Conservation (phyloP, 148 eudicot genomes). For the Selenicereus undatus region DNA sequence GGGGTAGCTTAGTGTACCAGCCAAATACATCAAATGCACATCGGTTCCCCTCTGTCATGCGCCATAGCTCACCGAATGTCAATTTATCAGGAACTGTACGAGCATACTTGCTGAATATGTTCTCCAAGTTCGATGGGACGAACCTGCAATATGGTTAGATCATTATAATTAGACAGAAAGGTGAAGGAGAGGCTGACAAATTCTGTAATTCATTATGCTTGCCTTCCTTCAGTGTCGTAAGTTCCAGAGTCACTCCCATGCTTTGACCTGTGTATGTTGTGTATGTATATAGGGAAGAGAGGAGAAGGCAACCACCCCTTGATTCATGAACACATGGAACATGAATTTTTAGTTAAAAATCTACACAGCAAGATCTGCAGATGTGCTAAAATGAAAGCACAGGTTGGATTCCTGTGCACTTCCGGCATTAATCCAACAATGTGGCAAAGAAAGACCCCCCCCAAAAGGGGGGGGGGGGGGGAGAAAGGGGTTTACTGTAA, state of each 20-base stretch:
- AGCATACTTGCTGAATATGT: slow-evolving; percentile 76
- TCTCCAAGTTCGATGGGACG: slow-evolving; percentile 49
- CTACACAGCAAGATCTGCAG: not conserved
- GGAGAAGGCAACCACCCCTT: slow-evolving; percentile 71
- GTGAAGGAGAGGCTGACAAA: not conserved
- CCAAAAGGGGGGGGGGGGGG: not conserved
- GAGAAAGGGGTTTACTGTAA: not conserved
- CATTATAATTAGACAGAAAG: not conserved
- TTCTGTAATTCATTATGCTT: not conserved
- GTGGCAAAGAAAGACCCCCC: not conserved
- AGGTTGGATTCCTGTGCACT: not conserved
- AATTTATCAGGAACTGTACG: slow-evolving; percentile 65
- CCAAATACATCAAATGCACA: slow-evolving; percentile 62
- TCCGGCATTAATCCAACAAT: not conserved
- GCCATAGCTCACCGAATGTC: slow-evolving; percentile 66
- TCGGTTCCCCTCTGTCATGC: slow-evolving; percentile 71
- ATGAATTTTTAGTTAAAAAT: not conserved
- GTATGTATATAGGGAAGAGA: slow-evolving; percentile 51
- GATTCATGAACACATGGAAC: not conserved
- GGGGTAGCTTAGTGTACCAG: slow-evolving; percentile 31
- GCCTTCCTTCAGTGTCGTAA: slow-evolving; percentile 84
- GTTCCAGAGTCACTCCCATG: slow-evolving; percentile 75
- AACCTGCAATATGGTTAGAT: slow-evolving; percentile 32
- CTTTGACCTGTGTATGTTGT: slow-evolving; percentile 60
- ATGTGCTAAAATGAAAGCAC: not conserved